Conservation (phyloP, 2,329 filamentous ascomycete species). For the Aspergillus sp. region DNA sequence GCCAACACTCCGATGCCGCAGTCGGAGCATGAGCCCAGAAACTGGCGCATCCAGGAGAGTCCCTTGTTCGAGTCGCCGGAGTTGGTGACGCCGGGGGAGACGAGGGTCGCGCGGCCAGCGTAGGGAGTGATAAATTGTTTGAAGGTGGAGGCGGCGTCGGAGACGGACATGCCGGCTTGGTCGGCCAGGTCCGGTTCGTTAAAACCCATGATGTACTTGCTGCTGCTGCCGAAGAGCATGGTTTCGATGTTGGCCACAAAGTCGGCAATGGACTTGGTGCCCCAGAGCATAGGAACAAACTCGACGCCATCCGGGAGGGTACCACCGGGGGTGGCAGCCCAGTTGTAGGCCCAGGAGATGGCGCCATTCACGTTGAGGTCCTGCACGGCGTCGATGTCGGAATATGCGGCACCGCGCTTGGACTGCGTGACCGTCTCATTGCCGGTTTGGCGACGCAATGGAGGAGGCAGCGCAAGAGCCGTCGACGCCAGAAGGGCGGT, state of each 20-base stretch:
- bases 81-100: constrained; percentile 39
- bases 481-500: constrained; percentile 29
- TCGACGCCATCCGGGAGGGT: constrained; percentile 28
- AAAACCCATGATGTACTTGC: constrained; percentile 37
- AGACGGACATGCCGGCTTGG: constrained; percentile 34
- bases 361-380: constrained; percentile 22
- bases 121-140: constrained; percentile 33
- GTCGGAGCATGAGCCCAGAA: constrained; percentile 32
- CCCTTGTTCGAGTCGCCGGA: constrained; percentile 26
- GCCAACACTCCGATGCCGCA: constrained; percentile 37
- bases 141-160: constrained; percentile 32
- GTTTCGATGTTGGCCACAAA: constrained; percentile 31
- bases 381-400: constrained; percentile 26
- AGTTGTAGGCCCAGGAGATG: constrained; percentile 43
- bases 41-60: constrained; percentile 35
- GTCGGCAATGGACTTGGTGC: constrained; percentile 26
- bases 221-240: constrained; percentile 28
- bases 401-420: constrained; percentile 36
- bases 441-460: constrained; percentile 7
- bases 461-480: constrained; percentile 26
- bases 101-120: constrained; percentile 31
- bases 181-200: constrained; percentile 40
- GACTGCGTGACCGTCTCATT: constrained; percentile 11
- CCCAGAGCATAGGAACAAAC: constrained; percentile 43
- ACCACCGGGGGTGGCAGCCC: constrained; percentile 29